Base-by-base conservation (phyloP, 2,329 filamentous ascomycete species). In the Dryadomyces sulphureus region DNA sequence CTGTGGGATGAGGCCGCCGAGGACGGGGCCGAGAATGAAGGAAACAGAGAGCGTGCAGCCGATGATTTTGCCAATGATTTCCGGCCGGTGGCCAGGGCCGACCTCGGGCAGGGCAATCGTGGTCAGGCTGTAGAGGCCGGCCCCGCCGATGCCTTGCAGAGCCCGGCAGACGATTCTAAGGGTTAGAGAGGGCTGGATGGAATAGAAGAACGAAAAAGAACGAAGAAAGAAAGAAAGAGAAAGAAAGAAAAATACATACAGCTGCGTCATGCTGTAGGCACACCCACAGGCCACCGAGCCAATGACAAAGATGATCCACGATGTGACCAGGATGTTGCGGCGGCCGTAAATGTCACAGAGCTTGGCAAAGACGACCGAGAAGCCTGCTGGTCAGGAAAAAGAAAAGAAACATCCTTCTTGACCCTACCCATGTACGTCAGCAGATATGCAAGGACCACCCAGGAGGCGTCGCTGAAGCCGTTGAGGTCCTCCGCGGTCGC, bases 121-220 rank as follows among this genome's bases (percentile, higher is more conserved):
- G 1, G 72, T 70, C 38, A 79, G 58, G 50, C 73, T 77, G 57
- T 79, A 81, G 21, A 80, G 60, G 0, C 76, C 76, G 8, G 77
- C 75, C 2, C 73, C 77, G 0, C 77, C 76, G 38, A 79, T 66
- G 5, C 75, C 75, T 48, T 79, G 75, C 14, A 79, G 68, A 1
- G 72, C 71, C 19, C 75, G 70, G 48, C 67, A 79, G 14, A 74
- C 54, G 41, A 80, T 78, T 1, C 75, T 78, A n/a, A n/a, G n/a
- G n/a, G n/a, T n/a, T n/a, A n/a, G n/a, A n/a, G n/a, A n/a, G n/a
- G n/a, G n/a, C n/a, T n/a, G n/a, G n/a, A n/a, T n/a, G 21, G 2
- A 7, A 11, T 25, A n/a, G 25, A 8, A 44, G 34, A n/a, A 36
- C 16, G 4, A 32, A 4, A 35, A 21, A 14, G 1, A 16, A 32